Evolutionary conservation across 2,329 filamentous ascomycete species (phyloP).

Genomic region (Ophiostoma piceae): DNA sequence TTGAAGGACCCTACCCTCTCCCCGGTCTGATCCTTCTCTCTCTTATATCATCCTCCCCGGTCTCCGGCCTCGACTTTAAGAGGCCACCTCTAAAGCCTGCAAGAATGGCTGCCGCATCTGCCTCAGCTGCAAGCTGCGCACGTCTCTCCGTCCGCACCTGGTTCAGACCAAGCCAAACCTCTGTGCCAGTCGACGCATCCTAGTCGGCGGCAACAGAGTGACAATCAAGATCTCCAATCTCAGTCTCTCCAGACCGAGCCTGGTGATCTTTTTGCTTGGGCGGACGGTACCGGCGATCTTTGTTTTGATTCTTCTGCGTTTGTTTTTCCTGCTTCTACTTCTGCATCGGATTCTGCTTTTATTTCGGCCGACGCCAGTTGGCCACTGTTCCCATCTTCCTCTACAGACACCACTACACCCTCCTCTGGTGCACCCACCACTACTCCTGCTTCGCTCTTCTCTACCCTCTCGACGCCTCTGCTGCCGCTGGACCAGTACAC

Average conservation of each 20-base stretch:
- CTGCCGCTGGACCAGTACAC: slow-evolving; percentile 7
- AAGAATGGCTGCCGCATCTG: slow-evolving; percentile 26
- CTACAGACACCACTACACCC: neutral
- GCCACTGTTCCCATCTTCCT: neutral
- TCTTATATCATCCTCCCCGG: neutral
- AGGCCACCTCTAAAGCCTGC: slow-evolving; percentile 27
- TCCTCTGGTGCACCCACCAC: neutral
- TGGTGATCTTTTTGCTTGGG: slow-evolving; percentile 18
- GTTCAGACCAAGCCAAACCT: slow-evolving; percentile 22
- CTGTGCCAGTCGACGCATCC: slow-evolving; percentile 21
- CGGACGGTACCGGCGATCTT: slow-evolving; percentile 15
- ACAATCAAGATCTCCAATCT: neutral
- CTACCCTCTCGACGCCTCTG: slow-evolving; percentile 17
- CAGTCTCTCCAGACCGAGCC: neutral
- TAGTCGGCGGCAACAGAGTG: slow-evolving; percentile 20
- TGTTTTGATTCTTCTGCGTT: slow-evolving; percentile 21
- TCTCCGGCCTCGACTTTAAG: slow-evolving; percentile 22
- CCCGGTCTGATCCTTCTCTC: neutral
- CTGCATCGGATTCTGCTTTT: slow-evolving; percentile 12
- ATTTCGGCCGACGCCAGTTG: slow-evolving; percentile 1
- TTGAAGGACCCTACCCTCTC: neutral
- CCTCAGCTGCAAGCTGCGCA: slow-evolving; percentile 15
- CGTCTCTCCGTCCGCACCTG: slow-evolving; percentile 18
- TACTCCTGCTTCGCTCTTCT: slow-evolving; percentile 11
- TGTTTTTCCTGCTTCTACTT: slow-evolving; percentile 12